Base-by-base conservation (phyloP, 208 protist genomes). In the Wallacemonas sp. region DNA sequence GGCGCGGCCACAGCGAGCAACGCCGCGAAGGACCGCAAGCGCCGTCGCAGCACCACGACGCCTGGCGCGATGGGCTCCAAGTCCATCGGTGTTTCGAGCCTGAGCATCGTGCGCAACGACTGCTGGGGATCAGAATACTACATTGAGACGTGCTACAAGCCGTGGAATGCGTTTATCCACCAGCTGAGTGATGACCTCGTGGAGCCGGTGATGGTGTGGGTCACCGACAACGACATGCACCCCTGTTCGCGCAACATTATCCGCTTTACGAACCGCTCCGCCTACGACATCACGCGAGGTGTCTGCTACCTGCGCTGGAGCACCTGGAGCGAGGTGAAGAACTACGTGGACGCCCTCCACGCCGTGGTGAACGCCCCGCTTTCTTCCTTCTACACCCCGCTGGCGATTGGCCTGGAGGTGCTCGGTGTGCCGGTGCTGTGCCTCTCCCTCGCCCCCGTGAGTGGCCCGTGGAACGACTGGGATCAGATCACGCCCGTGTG, bases 341-440 rank as follows among this genome's bases (percentile, higher is more conserved):
- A 76, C 56, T 81, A 81, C 60, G 61, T 81, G 1, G 72, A 81
- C 33, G 72, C 72, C 16, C 54, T 77, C 24, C 75, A 79, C 66
- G 65, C 70, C 24, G 72, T 82, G n/a, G 61, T 82, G 1, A 86
- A 81, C 67, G 80, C 76, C 3, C 62, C 80, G 8, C 68, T 80
- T 0, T 80, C 70, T 6, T 9, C 58, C 36, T 80, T 82, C 61
- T 86, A 62, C 41, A 77, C 78, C 3, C 76, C 70, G 9, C 74
- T 86, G 16, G 76, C 76, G 30, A 67, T 86, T 34, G 75, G 72
- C 30, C 65, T 86, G 52, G 70, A 81, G 68, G 72, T 82, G 55
- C 65, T 80, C 0, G 76, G 70, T 12, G 70, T 72, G 33, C 72
- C 80, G 24, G 76, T 80, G 67, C 65, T 80, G 52, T 79, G 76